phyloP scores from a whole-genome alignment of 106 monocot species.

The Allium fistulosum region DNA sequence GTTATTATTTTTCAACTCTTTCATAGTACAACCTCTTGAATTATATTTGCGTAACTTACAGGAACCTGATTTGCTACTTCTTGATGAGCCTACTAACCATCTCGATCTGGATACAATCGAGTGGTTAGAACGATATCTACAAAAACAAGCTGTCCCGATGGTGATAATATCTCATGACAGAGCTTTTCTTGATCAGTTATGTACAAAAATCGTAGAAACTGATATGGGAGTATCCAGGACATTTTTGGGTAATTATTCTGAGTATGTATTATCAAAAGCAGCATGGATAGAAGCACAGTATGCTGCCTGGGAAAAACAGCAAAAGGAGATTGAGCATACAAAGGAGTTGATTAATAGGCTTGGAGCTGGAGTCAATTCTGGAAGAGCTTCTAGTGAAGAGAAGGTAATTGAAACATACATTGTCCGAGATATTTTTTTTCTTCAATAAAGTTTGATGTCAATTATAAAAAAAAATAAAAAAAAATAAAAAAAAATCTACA shows the following conservation, averaged over 20 bases:
- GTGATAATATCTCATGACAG: conserved; percentile 98
- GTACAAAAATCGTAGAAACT: conserved; percentile 95
- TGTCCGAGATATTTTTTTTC: not conserved
- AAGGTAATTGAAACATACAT: conserved; percentile 37
- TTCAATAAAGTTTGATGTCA: too few species aligned
- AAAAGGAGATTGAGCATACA: conserved; percentile 92
- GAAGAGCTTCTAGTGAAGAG: conserved; percentile 96
- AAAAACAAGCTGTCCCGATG: conserved; percentile 88
- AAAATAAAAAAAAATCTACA: too few species aligned
- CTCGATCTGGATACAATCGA: conserved; percentile 98
- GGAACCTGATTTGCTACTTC: conserved; percentile 96
- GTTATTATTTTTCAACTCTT: too few species aligned
- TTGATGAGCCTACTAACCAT: conserved; percentile 98
- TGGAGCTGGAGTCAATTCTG: conserved; percentile 90
- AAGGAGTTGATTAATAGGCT: conserved; percentile 89
- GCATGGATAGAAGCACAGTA: conserved; percentile 73
- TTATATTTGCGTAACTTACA: conserved; percentile 13
- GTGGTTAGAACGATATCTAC: conserved; percentile 91
- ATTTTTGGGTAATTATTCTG: conserved; percentile 86
- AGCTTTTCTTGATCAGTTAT: conserved; percentile 88
- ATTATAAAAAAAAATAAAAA: too few species aligned
- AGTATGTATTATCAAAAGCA: conserved; percentile 73
- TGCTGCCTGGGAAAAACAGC: conserved; percentile 97
- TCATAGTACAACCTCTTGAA: not conserved
- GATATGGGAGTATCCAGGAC: conserved; percentile 94